Evolutionary conservation across 768 basidiomycete genomes (phyloP), one percentile per base, ranked within the genome.

Genomic region (Amanita phalloides): DNA sequence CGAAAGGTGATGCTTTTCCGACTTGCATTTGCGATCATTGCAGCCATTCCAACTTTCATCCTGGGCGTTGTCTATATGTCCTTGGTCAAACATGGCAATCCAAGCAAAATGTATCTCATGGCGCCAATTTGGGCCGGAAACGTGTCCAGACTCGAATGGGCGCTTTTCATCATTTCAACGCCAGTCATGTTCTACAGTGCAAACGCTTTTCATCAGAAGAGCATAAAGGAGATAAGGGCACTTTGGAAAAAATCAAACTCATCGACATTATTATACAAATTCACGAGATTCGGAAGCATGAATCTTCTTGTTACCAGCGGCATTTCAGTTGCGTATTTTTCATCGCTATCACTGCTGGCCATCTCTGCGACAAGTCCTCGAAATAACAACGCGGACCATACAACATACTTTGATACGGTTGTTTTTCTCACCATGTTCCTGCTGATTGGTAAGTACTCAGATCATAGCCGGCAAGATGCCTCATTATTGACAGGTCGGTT

Each of bases 341-440:
- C 90, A 0, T 89, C 86, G 4, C 66, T 92, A 5, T 84, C 73
- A 1, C 73, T 89, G 38, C 68, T 92, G 9, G 77, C 70, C 9
- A 68, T 88, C 2, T 76, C 84, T 0, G 76, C 80, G 0, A 66
- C 62, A 39, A 67, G 71, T 8, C 63, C 72, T 28, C 53, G 66
- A 11, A 55, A 62, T 26, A 66, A 64, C 23, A 55, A 62, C 17
- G 77, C 72, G 3, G 76, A 84, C 47, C 72, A 73, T 6, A 80
- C 78, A 0, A 85, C 84, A 1, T 91, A 90, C 61, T 91, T 92
- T 56, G 90, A 93, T 60, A 78, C 83, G 0, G 82, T 84, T 11
- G 81, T 90, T 8, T 86, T 93, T 57, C 66, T 93, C 44, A 82
- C 87, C 26, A 78, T 88, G 73, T 90, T 92, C 63, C 72, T 91